These are phyloP conservation scores for Eucalyptus marginata DNA, from an alignment of 345 rosid species.

Conservation along the genomic window DNA sequence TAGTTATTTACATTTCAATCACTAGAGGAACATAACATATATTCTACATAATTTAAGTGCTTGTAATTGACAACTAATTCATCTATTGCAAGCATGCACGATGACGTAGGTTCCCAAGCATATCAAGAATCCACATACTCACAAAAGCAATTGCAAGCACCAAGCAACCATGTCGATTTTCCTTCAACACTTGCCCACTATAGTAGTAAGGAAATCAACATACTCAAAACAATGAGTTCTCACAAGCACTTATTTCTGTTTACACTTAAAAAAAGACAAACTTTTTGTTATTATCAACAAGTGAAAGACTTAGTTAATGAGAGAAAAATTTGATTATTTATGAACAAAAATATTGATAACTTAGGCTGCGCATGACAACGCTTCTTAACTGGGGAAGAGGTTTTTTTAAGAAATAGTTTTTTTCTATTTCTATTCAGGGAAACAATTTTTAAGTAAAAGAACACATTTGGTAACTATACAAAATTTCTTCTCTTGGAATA, in stretches of 20 bases:
- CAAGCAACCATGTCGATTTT: background rate
- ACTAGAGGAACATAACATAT: background rate
- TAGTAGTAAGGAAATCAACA: too few species aligned
- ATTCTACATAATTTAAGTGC: background rate
- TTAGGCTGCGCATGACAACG: too few species aligned
- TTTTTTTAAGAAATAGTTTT: too few species aligned
- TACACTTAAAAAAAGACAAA: background rate
- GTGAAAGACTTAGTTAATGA: background rate
- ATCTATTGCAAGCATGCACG: background rate
- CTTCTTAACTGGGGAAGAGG: too few species aligned
- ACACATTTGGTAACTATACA: too few species aligned
- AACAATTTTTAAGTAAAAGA: too few species aligned
- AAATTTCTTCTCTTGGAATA: too few species aligned
- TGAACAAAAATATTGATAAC: fast-evolving
- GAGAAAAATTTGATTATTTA: background rate
- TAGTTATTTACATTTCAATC: background rate
- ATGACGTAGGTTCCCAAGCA: background rate
- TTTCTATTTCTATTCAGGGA: too few species aligned
- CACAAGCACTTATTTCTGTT: background rate
- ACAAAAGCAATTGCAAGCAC: background rate
- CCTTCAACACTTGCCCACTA: background rate
- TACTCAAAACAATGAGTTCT: background rate
- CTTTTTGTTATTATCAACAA: background rate
- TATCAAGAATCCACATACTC: background rate
- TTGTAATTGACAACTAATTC: background rate